Evolutionary conservation across 2,329 filamentous ascomycete genomes (phyloP), one percentile per base, ranked within the genome.

Genomic region (Aspergillus fumigatus): DNA sequence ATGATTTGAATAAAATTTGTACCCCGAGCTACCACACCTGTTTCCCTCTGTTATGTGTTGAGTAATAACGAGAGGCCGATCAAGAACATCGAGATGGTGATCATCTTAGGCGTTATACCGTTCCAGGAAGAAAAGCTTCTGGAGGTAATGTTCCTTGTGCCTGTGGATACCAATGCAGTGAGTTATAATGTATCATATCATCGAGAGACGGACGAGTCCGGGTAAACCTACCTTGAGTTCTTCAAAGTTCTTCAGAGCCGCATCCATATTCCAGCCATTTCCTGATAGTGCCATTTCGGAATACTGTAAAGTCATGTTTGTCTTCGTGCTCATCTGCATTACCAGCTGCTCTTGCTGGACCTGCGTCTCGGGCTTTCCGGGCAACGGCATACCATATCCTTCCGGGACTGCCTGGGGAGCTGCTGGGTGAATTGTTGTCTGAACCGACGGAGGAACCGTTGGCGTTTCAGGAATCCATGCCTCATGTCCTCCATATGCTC

Each of bases 201-300:
- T n/a, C n/a, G n/a, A 14, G 6, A n/a, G 17, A 49, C 9, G 17
- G 19, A 32, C 23, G 25, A 14, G 9, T 3, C 11, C 26, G 40
- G 43, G 50, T 25, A 21, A 43, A 65, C 79, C 70, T 78, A 88
- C 89, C 80, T 87, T 91, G 56, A 89, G 86, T 62, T 87, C 83
- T 60, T 87, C 83, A 69, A 96, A 97, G 32, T 89, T 84, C 53
- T 82, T 78, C 63, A 92, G 76, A 2, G 92, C 93, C 62, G 84
- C 82, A 40, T 89, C 83, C 50, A 92, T 84, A 70, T 95, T 84
- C 91, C 92, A 97, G 40, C 82, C 83, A 55, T 88, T 90, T 57
- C 92, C 86, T 2, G 84, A 81, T 17, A 97, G 80, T 66, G 93
- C 97, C 79, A 95, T 83, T 63, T 87, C 83, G 1, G 92, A 88